Conservation (phyloP, 495 filamentous ascomycete species). For the Lepraria neglecta region DNA sequence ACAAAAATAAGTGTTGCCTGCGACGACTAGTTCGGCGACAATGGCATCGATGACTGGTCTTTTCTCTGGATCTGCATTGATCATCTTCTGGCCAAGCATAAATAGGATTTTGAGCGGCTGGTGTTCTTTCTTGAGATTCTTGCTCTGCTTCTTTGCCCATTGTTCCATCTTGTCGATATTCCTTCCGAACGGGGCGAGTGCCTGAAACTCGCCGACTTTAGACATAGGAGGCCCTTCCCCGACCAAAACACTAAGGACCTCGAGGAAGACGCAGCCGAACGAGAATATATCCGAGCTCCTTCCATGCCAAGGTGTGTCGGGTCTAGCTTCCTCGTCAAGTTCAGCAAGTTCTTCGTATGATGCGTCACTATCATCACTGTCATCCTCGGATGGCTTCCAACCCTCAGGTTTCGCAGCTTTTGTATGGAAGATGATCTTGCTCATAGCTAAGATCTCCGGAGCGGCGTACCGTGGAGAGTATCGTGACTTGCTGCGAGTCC, state of each 20-base stretch:
- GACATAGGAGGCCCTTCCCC: neutral
- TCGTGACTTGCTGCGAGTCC: constrained; percentile 12
- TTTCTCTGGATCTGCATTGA: neutral
- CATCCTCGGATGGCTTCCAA: neutral
- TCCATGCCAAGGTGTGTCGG: constrained; percentile 8
- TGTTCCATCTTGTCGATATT: constrained; percentile 3
- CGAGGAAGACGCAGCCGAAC: constrained; percentile 15
- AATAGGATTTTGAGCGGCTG: constrained; percentile 2
- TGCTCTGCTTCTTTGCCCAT: neutral
- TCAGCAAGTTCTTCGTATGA: neutral
- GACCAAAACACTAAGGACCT: constrained; percentile 6
- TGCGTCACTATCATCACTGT: neutral
- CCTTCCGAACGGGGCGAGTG: neutral
- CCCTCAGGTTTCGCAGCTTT: neutral
- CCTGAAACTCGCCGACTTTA: no score
- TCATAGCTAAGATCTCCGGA: constrained; percentile 13
- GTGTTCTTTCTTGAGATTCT: neutral
- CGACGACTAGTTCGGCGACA: neutral
- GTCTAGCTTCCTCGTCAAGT: neutral
- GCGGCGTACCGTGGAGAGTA: constrained; percentile 24
- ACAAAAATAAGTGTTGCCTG: constrained; percentile 1
- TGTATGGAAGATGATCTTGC: neutral
- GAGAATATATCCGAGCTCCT: constrained; percentile 16
- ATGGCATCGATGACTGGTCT: constrained; percentile 2
- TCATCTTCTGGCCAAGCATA: constrained; percentile 2